These are phyloP conservation scores for Cystobasidium pallidum DNA, from an alignment of 1,284 basidiomycete genomes.

Conservation along the genomic window DNA sequence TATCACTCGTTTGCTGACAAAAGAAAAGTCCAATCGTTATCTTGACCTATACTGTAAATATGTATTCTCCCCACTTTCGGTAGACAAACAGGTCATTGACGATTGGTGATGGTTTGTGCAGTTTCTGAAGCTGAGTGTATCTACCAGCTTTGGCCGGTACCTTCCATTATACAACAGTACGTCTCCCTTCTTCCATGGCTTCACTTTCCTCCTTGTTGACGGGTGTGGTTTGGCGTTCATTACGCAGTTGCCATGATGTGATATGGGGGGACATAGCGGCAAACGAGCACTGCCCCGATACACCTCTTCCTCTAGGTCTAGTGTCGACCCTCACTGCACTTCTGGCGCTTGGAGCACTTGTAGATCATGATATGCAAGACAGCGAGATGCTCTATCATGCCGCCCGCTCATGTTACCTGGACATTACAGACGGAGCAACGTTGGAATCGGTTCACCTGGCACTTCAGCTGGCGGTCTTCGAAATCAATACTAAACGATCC, in stretches of 20 bases:
- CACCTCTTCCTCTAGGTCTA: constrained; percentile 14
- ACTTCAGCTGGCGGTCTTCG: constrained; percentile 30
- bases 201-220: not conserved
- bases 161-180: constrained; percentile 4
- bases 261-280: not conserved
- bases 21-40: constrained; percentile 3
- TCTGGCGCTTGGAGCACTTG: constrained; percentile 19
- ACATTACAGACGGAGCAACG: constrained; percentile 5
- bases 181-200: not conserved
- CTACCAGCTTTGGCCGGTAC: constrained; percentile 29
- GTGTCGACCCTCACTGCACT: constrained; percentile 11
- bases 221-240: not conserved
- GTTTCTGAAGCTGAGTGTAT: constrained; percentile 32
- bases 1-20: constrained; percentile 2
- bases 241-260: constrained; percentile 18
- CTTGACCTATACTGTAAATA: constrained; percentile 23
- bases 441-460: constrained; percentile 18
- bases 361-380: constrained; percentile 1
- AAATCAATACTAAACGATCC: constrained; percentile 26
- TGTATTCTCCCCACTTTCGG: not conserved
- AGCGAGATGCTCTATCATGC: constrained; percentile 33
- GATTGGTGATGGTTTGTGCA: not conserved
- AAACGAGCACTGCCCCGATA: not conserved
- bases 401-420: constrained; percentile 6
- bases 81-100: not conserved